Evolutionary conservation across 2,329 filamentous ascomycete genomes (phyloP), one percentile per base, ranked within the genome.

Genomic region (Paramyrothecium roridum): DNA sequence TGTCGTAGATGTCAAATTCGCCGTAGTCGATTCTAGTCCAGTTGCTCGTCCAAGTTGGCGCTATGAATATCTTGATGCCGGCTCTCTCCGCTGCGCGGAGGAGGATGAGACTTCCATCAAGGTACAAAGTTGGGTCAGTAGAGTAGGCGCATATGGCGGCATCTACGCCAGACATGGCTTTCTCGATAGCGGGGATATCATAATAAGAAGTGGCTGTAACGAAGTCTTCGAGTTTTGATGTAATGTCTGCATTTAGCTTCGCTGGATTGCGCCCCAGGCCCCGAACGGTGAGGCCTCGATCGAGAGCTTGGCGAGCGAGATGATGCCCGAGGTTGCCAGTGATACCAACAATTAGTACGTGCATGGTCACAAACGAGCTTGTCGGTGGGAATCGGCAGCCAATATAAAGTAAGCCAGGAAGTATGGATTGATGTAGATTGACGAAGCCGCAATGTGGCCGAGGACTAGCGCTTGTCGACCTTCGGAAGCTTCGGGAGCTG

Each of bases 51-150:
- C 51, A 56, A 10, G 50, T 23, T 3, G 56, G 34, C 2, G 50
- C 48, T 26, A 55, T 17, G 50, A 57, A 57, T 6, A 55, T 17
- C 13, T 50, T 55, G 20, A 57, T 34, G 3, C 51, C 50, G 12
- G 53, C 56, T 2, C 56, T 30, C n/a, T 57, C 56, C 11, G 56
- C 56, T 1, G 56, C 56, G 3, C 56, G 56, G 1, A 57, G 30
- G 17, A 55, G 50, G 3, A 53, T 30, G 2, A 57, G 53, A n/a
- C 50, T 19, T 0, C n/a, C 54, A 30, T 57, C 50, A 10, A 57
- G 47, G 23, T 50, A n/a, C 19, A 57, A 22, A 37, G 16, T 37
- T 8, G 33, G 33, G 16, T 37, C 33, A 16, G 33, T 37, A 10
- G 33, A 37, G 16, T 37, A 37, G 33, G 33, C 33, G 33, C 33